phyloP scores from a whole-genome alignment of 106 monocot genomes.

The Cymbidium sinense region DNA sequence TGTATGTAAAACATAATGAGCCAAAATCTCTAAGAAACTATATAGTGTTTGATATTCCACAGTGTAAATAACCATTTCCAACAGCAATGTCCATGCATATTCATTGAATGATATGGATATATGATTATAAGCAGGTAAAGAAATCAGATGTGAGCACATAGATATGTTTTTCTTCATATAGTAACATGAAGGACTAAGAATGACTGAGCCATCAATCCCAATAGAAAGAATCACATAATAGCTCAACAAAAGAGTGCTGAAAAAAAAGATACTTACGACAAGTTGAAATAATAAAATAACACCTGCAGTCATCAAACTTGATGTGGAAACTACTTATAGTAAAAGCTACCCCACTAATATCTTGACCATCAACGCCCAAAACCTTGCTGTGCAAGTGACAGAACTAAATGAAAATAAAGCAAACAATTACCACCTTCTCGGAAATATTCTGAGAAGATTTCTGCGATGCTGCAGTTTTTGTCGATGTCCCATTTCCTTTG shows the following conservation, averaged over 20 bases:
- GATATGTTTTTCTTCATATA: background rate
- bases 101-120: background rate
- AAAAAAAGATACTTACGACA: background rate
- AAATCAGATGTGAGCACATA: background rate
- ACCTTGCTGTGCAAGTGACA: background rate
- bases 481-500: slow-evolving; percentile 32
- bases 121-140: background rate
- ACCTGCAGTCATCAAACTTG: background rate
- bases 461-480: slow-evolving; percentile 22
- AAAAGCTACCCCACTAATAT: no score
- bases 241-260: background rate
- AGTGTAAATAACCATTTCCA: background rate
- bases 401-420: background rate
- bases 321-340: background rate
- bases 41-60: background rate
- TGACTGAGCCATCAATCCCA: background rate
- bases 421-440: slow-evolving; percentile 21
- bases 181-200: background rate
- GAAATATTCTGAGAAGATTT: slow-evolving; percentile 13
- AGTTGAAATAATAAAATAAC: background rate
- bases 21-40: background rate
- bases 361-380: background rate
- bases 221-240: background rate
- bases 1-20: background rate
- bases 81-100: background rate